These are phyloP conservation scores for Raddia guianensis DNA, from an alignment of 176 grass and related monocot genomes.

Conservation along the genomic window DNA sequence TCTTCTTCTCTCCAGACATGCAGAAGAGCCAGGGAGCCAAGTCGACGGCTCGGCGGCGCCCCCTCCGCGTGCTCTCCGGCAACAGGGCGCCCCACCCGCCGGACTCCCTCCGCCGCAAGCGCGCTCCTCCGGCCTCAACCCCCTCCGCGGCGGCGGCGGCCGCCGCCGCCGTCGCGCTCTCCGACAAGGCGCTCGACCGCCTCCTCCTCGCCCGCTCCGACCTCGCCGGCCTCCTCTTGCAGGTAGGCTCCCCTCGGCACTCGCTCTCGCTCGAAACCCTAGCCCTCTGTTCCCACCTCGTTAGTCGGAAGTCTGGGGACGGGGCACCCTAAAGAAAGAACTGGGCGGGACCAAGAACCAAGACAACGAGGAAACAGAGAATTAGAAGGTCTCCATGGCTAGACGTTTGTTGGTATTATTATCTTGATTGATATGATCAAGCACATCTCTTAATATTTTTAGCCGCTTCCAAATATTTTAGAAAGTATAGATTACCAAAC, in stretches of 20 bases:
- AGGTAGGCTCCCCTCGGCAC: slow-evolving; percentile 35
- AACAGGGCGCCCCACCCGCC: slow-evolving; percentile 40
- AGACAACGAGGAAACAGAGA: too few species aligned
- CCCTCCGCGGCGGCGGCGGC: neutral
- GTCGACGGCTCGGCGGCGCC: slow-evolving; percentile 54
- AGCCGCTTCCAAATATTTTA: too few species aligned
- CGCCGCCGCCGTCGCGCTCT: neutral
- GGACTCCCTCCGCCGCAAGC: slow-evolving; percentile 38
- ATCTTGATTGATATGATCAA: too few species aligned
- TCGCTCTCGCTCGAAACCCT: neutral
- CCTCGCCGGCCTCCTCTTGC: slow-evolving; percentile 47
- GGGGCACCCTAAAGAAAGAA: too few species aligned
- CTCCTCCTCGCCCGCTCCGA: slow-evolving; percentile 56
- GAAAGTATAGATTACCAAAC: too few species aligned
- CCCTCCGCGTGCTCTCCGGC: slow-evolving; percentile 52
- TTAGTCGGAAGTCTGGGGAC: neutral
- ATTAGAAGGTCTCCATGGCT: too few species aligned
- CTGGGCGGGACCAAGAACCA: too few species aligned
- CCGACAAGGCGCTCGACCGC: slow-evolving; percentile 49
- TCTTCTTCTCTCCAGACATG: slow-evolving; percentile 8
- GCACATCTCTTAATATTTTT: too few species aligned
- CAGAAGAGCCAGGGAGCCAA: slow-evolving; percentile 54
- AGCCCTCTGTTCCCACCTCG: neutral
- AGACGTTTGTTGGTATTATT: too few species aligned
- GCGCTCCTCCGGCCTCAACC: neutral